phyloP scores from a whole-genome alignment of 352 stramenopile species.

The Globisporangium cylindrosporum region DNA sequence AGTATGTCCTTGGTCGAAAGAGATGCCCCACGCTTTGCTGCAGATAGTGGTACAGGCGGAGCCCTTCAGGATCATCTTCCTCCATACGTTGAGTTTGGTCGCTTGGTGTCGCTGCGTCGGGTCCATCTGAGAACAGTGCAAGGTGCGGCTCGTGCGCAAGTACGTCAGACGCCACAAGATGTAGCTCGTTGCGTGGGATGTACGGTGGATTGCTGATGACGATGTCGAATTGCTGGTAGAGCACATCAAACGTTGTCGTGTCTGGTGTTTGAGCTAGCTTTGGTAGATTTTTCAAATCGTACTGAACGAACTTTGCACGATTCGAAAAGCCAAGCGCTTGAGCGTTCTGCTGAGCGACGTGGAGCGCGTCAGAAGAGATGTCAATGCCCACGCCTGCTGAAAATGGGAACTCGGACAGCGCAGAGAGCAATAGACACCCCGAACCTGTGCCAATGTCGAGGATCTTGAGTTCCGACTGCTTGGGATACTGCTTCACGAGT shows the following conservation, averaged over 20 bases:
- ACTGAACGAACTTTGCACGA: slow-evolving; percentile 27
- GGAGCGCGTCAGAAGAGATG: slow-evolving; percentile 49
- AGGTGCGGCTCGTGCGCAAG: slow-evolving; percentile 67
- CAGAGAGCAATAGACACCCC: slow-evolving; percentile 63
- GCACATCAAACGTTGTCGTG: background rate
- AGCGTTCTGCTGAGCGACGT: slow-evolving; percentile 54
- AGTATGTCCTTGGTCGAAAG: slow-evolving; percentile 18
- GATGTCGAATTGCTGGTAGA: slow-evolving; percentile 57
- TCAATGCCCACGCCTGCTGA: slow-evolving; percentile 62
- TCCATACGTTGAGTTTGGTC: background rate
- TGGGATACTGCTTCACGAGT: slow-evolving; percentile 42
- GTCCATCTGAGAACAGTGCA: slow-evolving; percentile 64
- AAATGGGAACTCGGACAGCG: slow-evolving; percentile 52
- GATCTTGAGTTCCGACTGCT: slow-evolving; percentile 35
- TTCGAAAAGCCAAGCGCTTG: slow-evolving; percentile 11
- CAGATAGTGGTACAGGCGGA: slow-evolving; percentile 57
- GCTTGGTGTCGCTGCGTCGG: background rate
- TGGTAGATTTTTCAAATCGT: slow-evolving; percentile 30
- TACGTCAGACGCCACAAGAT: slow-evolving; percentile 57
- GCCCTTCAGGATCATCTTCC: slow-evolving; percentile 26
- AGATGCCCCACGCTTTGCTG: slow-evolving; percentile 31
- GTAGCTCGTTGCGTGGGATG: slow-evolving; percentile 51
- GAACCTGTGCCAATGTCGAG: slow-evolving; percentile 73
- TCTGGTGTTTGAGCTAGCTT: background rate
- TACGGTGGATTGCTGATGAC: slow-evolving; percentile 77